Percentiles rank a stretch among this genome's conserved stretches.
Evolutionary conservation across 2,329 filamentous ascomycete species (phyloP).

Genomic region (Coleophoma cylindrospora): DNA sequence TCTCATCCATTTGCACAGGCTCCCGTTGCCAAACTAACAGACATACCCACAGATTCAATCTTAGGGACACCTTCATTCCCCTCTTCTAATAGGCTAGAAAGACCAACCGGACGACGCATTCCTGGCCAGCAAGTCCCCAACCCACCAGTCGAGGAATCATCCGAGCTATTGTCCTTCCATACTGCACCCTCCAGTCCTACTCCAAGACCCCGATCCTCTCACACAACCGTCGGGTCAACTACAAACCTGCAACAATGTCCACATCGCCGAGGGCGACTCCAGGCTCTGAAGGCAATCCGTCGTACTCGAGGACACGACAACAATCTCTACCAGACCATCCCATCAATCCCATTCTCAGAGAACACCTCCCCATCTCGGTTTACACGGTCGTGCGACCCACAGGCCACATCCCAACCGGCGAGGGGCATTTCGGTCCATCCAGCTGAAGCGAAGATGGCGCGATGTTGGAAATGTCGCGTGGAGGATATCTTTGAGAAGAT

Average conservation of each 20-base stretch:
- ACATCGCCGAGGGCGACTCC: constrained; percentile 7
- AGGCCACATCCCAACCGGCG: too few relatives aligned
- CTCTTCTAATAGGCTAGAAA: neutral
- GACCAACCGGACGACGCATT: neutral
- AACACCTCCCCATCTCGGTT: neutral
- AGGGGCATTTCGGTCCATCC: too few relatives aligned
- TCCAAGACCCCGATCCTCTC: constrained; percentile 10
- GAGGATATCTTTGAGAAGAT: constrained; percentile 14
- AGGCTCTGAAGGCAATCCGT: neutral
- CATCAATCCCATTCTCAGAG: neutral
- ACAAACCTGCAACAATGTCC: constrained; percentile 4
- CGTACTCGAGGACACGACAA: neutral
- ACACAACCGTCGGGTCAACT: constrained; percentile 9
- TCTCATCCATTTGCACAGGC: constrained; percentile 23
- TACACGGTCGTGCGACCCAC: neutral
- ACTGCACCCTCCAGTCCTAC: neutral
- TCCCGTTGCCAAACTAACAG: constrained; percentile 9
- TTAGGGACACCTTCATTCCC: neutral
- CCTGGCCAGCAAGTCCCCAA: neutral
- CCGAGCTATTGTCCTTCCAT: neutral
- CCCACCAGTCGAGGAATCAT: neutral
- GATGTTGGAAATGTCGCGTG: constrained; percentile 21
- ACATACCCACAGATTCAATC: neutral
- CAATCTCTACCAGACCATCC: neutral
- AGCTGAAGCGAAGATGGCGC: too few relatives aligned